phyloP scores from a whole-genome alignment of 2,329 filamentous ascomycete species.

The Cladorrhinum sp. region DNA sequence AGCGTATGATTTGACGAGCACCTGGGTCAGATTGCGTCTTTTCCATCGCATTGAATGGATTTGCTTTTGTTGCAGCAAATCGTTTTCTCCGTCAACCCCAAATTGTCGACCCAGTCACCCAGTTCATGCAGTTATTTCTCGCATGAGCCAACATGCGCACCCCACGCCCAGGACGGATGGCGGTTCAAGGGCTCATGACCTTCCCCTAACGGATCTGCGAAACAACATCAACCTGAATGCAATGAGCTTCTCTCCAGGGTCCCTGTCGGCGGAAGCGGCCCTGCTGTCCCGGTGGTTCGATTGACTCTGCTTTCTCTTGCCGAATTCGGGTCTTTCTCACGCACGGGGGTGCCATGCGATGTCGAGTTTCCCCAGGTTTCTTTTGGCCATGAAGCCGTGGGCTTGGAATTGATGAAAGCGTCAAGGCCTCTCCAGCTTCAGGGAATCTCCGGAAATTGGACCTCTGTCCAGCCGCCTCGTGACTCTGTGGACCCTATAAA shows the following conservation, averaged over 20 bases:
- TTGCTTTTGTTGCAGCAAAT: not conserved
- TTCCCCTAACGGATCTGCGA: conserved; percentile 16
- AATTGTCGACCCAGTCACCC: not conserved
- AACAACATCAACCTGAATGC: conserved; percentile 6
- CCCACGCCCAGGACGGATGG: conserved; percentile 17
- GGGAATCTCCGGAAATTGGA: not conserved
- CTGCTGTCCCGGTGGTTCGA: conserved; percentile 23
- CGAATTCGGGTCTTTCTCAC: conserved; percentile 11
- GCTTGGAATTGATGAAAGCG: not conserved
- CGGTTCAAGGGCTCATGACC: conserved; percentile 8
- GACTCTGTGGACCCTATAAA: not conserved
- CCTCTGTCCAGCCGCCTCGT: conserved; percentile 1
- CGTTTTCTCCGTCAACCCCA: conserved; percentile 4
- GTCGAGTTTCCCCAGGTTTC: not conserved
- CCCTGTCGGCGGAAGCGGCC: conserved; percentile 24
- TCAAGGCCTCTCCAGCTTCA: not conserved
- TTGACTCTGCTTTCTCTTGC: conserved; percentile 10
- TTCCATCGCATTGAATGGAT: not conserved
- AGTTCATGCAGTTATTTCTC: not conserved
- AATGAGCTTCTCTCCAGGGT: conserved; percentile 9
- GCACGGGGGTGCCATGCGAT: not conserved
- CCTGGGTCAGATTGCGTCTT: conserved; percentile 2
- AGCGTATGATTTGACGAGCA: not conserved
- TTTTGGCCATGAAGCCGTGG: not conserved
- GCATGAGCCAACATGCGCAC: conserved; percentile 7